phyloP scores from a whole-genome alignment of 2,329 filamentous ascomycete genomes.

The Calonectria ilicicola region DNA sequence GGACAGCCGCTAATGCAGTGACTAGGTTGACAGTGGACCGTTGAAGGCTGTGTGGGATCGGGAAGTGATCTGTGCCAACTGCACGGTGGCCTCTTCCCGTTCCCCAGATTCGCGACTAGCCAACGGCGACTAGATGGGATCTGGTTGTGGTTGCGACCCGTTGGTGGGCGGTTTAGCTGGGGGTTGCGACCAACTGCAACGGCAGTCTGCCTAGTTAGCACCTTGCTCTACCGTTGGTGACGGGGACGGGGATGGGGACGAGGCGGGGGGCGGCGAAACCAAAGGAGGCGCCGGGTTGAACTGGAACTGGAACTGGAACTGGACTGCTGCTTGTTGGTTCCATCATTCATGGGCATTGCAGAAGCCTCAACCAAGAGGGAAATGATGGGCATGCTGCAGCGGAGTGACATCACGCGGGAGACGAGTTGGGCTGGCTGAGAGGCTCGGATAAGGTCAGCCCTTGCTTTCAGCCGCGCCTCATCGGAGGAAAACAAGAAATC shows the following conservation, averaged over 20 bases:
- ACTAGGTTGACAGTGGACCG: neutral
- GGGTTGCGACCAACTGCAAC: neutral
- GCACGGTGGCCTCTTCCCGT: slow-evolving; percentile 12
- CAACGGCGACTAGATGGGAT: slow-evolving; percentile 1
- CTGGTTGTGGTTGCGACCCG: neutral
- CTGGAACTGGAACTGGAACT: too few relatives aligned
- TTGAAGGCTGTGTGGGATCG: slow-evolving; percentile 9
- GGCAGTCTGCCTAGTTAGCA: neutral
- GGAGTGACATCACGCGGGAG: neutral
- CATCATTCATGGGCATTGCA: neutral
- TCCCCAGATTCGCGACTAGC: slow-evolving; percentile 10
- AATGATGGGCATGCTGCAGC: neutral
- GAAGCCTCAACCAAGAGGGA: neutral
- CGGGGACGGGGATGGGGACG: too few relatives aligned
- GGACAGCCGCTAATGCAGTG: slow-evolving; percentile 15
- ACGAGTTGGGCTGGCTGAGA: neutral
- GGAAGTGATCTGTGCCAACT: slow-evolving; percentile 22
- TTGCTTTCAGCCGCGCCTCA: too few relatives aligned
- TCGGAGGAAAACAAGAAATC: too few relatives aligned
- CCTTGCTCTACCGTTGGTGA: too few relatives aligned
- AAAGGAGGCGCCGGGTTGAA: too few relatives aligned
- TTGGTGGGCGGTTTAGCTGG: neutral
- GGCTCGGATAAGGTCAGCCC: too few relatives aligned
- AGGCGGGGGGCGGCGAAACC: neutral
- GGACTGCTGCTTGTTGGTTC: neutral